phyloP scores from a whole-genome alignment of 805 yeast genomes.

The Wickerhamomyces silvicola region DNA sequence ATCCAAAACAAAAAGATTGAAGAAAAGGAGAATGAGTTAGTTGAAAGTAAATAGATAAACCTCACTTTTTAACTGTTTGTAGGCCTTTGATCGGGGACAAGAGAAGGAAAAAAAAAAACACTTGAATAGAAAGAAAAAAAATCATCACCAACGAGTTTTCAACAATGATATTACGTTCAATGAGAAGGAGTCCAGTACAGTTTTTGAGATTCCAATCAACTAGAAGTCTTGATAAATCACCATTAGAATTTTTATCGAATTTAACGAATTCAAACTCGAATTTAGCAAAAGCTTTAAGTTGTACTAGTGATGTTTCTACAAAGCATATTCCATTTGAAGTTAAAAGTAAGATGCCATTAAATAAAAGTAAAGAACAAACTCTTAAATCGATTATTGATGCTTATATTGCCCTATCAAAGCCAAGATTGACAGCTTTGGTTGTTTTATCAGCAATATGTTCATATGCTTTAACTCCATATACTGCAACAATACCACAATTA shows the following conservation, averaged over 20 bases:
- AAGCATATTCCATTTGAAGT: slow-evolving; percentile 52
- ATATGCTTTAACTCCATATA: slow-evolving; percentile 83
- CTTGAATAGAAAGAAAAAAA: too few species aligned
- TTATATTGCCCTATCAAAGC: slow-evolving; percentile 82
- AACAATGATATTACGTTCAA: too few species aligned
- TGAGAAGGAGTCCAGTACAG: too few species aligned
- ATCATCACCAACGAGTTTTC: too few species aligned
- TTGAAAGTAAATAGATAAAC: slow-evolving; percentile 2
- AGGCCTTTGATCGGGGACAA: too few species aligned
- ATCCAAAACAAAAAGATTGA: slow-evolving; percentile 63
- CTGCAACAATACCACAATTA: slow-evolving; percentile 67
- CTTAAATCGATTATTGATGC: slow-evolving; percentile 41
- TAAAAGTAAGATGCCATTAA: slow-evolving; percentile 33
- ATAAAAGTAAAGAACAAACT: slow-evolving; percentile 20
- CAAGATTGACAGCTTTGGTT: slow-evolving; percentile 78
- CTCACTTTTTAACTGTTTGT: too few species aligned
- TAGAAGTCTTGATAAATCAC: slow-evolving; percentile 25
- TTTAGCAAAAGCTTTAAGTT: slow-evolving; percentile 26
- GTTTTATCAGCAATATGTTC: slow-evolving; percentile 90
- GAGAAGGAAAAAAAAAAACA: too few species aligned
- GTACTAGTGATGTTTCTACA: slow-evolving; percentile 25
- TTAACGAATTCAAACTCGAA: slow-evolving; percentile 11
- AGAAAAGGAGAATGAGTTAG: slow-evolving; percentile 18
- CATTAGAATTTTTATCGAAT: slow-evolving; percentile 33
- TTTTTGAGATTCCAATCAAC: background rate